Conservation (phyloP, 2,329 filamentous ascomycete species). For the Xylaria sp. region DNA sequence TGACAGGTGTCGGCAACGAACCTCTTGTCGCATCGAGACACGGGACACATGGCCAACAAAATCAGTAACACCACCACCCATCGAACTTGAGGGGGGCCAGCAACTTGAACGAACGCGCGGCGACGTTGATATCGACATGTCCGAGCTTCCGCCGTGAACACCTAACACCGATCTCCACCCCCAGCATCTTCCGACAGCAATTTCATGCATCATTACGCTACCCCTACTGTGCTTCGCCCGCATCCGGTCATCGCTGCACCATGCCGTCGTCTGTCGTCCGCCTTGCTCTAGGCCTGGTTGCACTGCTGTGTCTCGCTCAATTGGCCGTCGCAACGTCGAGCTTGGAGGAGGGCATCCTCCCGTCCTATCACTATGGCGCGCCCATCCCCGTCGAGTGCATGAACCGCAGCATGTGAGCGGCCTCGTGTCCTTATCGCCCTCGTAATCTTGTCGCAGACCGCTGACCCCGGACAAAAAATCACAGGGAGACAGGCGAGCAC, state of each 20-base stretch:
- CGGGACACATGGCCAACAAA: not conserved
- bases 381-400: constrained; percentile 77
- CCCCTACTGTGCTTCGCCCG: not conserved
- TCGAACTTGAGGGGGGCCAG: not conserved
- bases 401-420: constrained; percentile 74
- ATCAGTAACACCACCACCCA: not conserved
- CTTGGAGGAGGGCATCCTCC: constrained; percentile 56
- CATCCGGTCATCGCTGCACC: constrained; percentile 26
- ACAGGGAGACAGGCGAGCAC: constrained; percentile 88
- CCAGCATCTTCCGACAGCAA: not conserved
- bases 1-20: constrained; percentile 33
- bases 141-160: constrained; percentile 17
- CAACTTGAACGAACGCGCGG: not conserved
- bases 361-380: constrained; percentile 73
- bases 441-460: not conserved
- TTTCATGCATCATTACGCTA: constrained; percentile 26
- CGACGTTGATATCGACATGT: constrained; percentile 25
- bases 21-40: not conserved
- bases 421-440: not conserved
- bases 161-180: not conserved
- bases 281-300: constrained; percentile 35
- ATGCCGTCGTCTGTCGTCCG: constrained; percentile 42
- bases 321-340: constrained; percentile 35
- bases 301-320: constrained; percentile 32
- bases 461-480: constrained; percentile 3